A percentile compares a stretch with the other conserved stretches of the same genome.
Conservation (phyloP, 2,329 filamentous ascomycete genomes). For the Xylariaceae sp. region DNA sequence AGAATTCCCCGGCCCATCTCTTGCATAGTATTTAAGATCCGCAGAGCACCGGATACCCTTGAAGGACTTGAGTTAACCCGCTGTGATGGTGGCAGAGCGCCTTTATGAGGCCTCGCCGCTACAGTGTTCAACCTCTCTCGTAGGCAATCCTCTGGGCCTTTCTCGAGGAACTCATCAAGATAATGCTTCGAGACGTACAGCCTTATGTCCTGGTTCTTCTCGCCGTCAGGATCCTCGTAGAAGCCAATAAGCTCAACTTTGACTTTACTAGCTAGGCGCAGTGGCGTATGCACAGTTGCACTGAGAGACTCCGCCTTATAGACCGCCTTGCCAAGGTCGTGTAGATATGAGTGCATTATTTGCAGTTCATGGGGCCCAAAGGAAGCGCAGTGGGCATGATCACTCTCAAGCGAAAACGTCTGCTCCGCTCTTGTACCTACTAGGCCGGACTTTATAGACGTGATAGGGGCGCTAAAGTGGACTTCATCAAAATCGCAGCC, state of each 20-base stretch:
- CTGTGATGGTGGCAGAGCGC: slow-evolving; percentile 10
- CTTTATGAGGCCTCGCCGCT: slow-evolving; percentile 33
- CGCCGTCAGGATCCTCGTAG: slow-evolving; percentile 58
- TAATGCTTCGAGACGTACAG: slow-evolving; percentile 58
- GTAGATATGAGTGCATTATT: slow-evolving; percentile 51
- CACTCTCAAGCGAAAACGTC: slow-evolving; percentile 59
- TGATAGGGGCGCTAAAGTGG: slow-evolving; percentile 64
- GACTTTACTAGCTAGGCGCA: slow-evolving; percentile 59
- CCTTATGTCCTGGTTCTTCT: slow-evolving; percentile 48
- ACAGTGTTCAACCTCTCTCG: slow-evolving; percentile 54
- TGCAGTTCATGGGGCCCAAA: slow-evolving; percentile 57
- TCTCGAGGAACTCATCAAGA: slow-evolving; percentile 59
- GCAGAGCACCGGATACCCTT: slow-evolving; percentile 26
- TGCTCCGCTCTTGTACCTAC: slow-evolving; percentile 58
- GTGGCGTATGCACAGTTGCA: slow-evolving; percentile 47
- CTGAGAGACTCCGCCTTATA: slow-evolving; percentile 46
- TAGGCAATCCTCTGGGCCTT: slow-evolving; percentile 61
- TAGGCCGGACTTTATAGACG: slow-evolving; percentile 61
- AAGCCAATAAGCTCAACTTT: slow-evolving; percentile 65
- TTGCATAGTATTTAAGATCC: slow-evolving; percentile 39
- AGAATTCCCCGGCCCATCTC: slow-evolving; percentile 37
- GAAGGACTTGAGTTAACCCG: slow-evolving; percentile 16
- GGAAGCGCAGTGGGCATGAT: slow-evolving; percentile 60
- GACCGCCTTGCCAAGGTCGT: slow-evolving; percentile 45
- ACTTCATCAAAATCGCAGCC: slow-evolving; percentile 49